Conservation (phyloP, 1,139 yeast species). For the Kluyveromyces sp. region DNA sequence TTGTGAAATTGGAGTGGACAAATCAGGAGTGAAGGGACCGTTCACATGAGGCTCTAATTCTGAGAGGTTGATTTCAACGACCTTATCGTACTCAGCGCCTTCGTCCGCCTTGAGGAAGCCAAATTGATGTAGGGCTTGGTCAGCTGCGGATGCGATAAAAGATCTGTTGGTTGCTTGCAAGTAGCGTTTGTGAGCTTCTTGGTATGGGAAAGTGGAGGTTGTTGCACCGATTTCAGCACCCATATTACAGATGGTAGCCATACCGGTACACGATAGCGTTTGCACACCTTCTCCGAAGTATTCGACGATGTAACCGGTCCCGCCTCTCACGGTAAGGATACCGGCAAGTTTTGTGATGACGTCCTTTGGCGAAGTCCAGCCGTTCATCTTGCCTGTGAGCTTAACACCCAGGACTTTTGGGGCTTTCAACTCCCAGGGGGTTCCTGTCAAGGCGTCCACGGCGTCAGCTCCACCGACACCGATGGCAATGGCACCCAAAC, state of each 20-base stretch:
- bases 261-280: slow-evolving; percentile 86
- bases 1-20: slow-evolving; percentile 74
- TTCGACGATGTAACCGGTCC: slow-evolving; percentile 92
- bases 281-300: slow-evolving; percentile 92
- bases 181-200: slow-evolving; percentile 76
- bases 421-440: slow-evolving; percentile 99
- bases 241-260: slow-evolving; percentile 99
- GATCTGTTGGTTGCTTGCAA: slow-evolving; percentile 73
- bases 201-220: slow-evolving; percentile 93
- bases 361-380: slow-evolving; percentile 97
- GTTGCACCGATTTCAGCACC: slow-evolving; percentile 99
- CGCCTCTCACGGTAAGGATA: slow-evolving; percentile 86
- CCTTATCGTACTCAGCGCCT: slow-evolving; percentile 77
- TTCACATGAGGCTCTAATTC: slow-evolving; percentile 82
- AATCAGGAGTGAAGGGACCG: slow-evolving; percentile 94
- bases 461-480: slow-evolving; percentile 99
- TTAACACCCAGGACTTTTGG: slow-evolving; percentile 90
- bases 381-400: slow-evolving; percentile 74
- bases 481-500: slow-evolving; percentile 92
- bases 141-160: slow-evolving; percentile 74
- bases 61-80: slow-evolving; percentile 68
- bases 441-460: slow-evolving; percentile 90
- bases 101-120: slow-evolving; percentile 70
- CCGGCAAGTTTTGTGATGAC: slow-evolving; percentile 90
- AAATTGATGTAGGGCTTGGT: slow-evolving; percentile 50